A percentile compares a stretch with the other conserved stretches of the same genome.
These are phyloP conservation scores for Schwanniomyces sp. DNA, from an alignment of 805 yeast species.

Conservation along the genomic window DNA sequence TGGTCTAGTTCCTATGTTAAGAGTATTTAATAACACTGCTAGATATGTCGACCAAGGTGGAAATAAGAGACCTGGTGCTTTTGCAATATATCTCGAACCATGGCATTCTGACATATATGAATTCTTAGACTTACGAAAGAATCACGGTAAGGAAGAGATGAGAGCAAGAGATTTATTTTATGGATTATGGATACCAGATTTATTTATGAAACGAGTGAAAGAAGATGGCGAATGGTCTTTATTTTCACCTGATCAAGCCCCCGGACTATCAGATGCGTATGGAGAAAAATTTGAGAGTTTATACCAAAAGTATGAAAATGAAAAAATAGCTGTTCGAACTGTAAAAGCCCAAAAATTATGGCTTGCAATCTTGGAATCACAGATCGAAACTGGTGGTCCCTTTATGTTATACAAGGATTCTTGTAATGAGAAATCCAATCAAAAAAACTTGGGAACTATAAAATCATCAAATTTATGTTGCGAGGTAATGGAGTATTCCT, in stretches of 20 bases:
- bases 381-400: slow-evolving; percentile 96
- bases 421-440: slow-evolving; percentile 84
- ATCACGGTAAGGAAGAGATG: slow-evolving; percentile 91
- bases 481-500: slow-evolving; percentile 89
- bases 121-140: slow-evolving; percentile 81
- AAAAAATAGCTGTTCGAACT: slow-evolving; percentile 61
- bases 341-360: slow-evolving; percentile 88
- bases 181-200: slow-evolving; percentile 93
- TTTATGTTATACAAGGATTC: slow-evolving; percentile 93
- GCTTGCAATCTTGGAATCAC: slow-evolving; percentile 87
- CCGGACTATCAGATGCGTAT: slow-evolving; percentile 77
- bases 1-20: slow-evolving; percentile 93
- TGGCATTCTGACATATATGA: slow-evolving; percentile 95
- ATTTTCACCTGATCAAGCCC: slow-evolving; percentile 86
- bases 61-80: slow-evolving; percentile 96
- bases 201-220: slow-evolving; percentile 91
- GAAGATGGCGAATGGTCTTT: slow-evolving; percentile 79
- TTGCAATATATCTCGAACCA: slow-evolving; percentile 91
- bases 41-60: slow-evolving; percentile 98
- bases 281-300: slow-evolving; percentile 80
- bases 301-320: slow-evolving; percentile 70
- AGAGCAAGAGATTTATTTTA: slow-evolving; percentile 92
- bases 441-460: slow-evolving; percentile 87
- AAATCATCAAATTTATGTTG: slow-evolving; percentile 93
- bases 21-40: slow-evolving; percentile 94